phyloP scores from a whole-genome alignment of 129 eudicot genomes.

The Deinandra increscens region DNA sequence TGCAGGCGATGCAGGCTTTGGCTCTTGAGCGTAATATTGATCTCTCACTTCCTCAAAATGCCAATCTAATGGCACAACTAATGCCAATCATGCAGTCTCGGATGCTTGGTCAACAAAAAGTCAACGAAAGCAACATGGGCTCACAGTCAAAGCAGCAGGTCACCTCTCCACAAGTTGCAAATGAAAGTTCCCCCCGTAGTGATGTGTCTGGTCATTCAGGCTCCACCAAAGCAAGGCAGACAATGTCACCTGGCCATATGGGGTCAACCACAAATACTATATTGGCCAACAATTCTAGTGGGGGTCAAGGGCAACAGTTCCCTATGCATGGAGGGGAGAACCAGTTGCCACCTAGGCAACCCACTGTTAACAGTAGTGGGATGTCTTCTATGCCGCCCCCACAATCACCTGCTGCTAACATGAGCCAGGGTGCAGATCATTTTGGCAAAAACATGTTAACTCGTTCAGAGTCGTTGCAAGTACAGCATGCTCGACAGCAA shows the following conservation, averaged over 20 bases:
- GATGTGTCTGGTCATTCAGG: slow-evolving; percentile 80
- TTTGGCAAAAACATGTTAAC: slow-evolving; percentile 41
- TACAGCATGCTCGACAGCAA: slow-evolving; percentile 57
- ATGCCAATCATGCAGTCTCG: slow-evolving; percentile 86
- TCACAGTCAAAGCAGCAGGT: slow-evolving; percentile 63
- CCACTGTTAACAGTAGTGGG: slow-evolving; percentile 50
- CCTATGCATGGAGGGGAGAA: slow-evolving; percentile 55
- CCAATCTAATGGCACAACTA: slow-evolving; percentile 67
- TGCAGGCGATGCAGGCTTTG: slow-evolving; percentile 91
- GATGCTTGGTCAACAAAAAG: slow-evolving; percentile 68
- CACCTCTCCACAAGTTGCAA: slow-evolving; percentile 55
- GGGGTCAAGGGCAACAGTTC: slow-evolving; percentile 49
- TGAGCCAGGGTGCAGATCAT: slow-evolving; percentile 69
- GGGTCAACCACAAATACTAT: slow-evolving; percentile 41
- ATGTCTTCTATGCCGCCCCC: slow-evolving; percentile 63
- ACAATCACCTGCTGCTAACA: slow-evolving; percentile 57
- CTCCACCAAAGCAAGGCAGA: slow-evolving; percentile 60
- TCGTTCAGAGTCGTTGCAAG: slow-evolving; percentile 59
- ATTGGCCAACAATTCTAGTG: slow-evolving; percentile 39
- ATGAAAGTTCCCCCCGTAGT: slow-evolving; percentile 78
- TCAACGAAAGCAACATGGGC: slow-evolving; percentile 53
- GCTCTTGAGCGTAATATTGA: slow-evolving; percentile 91
- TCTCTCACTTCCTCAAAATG: slow-evolving; percentile 78
- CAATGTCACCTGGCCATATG: slow-evolving; percentile 50
- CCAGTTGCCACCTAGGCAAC: slow-evolving; percentile 63